These are phyloP conservation scores for Echites panduratus DNA, from an alignment of 257 asterid species.

Conservation along the genomic window DNA sequence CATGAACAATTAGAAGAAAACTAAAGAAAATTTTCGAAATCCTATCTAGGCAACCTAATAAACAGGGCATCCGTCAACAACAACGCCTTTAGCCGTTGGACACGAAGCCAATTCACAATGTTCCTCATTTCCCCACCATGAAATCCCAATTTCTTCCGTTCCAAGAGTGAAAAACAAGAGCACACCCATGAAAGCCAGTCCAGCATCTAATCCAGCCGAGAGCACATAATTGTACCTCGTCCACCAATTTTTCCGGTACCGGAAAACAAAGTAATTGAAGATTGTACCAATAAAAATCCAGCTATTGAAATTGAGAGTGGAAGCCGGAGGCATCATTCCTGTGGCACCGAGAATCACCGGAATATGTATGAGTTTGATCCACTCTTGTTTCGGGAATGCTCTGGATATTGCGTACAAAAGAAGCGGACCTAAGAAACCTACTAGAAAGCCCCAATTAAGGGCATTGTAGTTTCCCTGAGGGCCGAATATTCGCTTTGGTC, in stretches of 20 bases:
- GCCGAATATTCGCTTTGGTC: conserved; percentile 65
- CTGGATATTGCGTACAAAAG: conserved; percentile 41
- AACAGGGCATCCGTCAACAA: conserved; percentile 55
- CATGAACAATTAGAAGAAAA: background rate
- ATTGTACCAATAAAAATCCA: conserved; percentile 50
- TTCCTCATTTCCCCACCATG: conserved; percentile 61
- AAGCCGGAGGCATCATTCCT: conserved; percentile 57
- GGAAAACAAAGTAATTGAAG: conserved; percentile 46
- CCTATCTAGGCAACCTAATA: conserved; percentile 4
- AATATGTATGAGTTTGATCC: conserved; percentile 55
- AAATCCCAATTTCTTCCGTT: conserved; percentile 13
- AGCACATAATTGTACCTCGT: conserved; percentile 57
- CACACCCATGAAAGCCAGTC: conserved; percentile 73
- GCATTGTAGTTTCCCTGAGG: conserved; percentile 41
- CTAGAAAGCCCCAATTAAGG: conserved; percentile 61
- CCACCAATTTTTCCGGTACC: conserved; percentile 76
- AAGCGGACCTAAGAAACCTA: conserved; percentile 48
- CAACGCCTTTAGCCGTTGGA: conserved; percentile 57
- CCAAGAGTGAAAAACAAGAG: conserved; percentile 35
- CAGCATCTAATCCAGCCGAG: conserved; percentile 74
- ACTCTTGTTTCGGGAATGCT: conserved; percentile 38
- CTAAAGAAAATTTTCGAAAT: too few species aligned
- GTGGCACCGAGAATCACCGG: conserved; percentile 65
- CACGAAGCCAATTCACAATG: conserved; percentile 49
- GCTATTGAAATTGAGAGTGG: conserved; percentile 56